A percentile compares a stretch with the other conserved stretches of the same genome.
Evolutionary conservation across 1,284 basidiomycete species (phyloP).

Genomic region (Microbotryum intermedium): DNA sequence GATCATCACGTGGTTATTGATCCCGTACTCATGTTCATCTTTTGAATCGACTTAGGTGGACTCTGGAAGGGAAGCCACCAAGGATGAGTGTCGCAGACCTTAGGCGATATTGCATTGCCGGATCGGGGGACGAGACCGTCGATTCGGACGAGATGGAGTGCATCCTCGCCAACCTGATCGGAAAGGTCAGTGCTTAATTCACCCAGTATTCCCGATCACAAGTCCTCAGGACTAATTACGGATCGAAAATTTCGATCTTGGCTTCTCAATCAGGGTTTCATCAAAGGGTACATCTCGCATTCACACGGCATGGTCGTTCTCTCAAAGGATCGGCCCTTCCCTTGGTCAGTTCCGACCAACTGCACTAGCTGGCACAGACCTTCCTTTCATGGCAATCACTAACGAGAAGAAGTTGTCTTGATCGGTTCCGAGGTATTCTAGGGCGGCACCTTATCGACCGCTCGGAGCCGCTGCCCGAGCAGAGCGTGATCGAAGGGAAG

Average conservation of each 20-base stretch:
- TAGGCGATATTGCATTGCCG: constrained; percentile 41
- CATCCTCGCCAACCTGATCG: constrained; percentile 86
- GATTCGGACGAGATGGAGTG: constrained; percentile 80
- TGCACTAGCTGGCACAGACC: background rate
- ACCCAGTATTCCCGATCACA: background rate
- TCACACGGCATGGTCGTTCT: constrained; percentile 87
- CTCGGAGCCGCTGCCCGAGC: background rate
- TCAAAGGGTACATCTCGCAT: constrained; percentile 93
- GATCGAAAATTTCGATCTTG: background rate
- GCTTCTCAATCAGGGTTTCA: constrained; percentile 51
- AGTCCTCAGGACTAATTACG: no score
- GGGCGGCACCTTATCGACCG: constrained; percentile 8
- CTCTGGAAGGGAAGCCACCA: constrained; percentile 58
- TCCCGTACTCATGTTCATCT: background rate
- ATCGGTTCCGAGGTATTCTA: no score
- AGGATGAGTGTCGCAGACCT: constrained; percentile 71
- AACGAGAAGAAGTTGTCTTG: background rate
- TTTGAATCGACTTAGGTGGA: constrained; percentile 53
- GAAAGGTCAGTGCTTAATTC: constrained; percentile 47
- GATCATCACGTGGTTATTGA: background rate
- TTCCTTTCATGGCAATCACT: background rate
- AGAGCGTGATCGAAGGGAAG: background rate
- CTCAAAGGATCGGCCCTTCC: constrained; percentile 72
- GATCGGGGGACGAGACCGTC: constrained; percentile 36
- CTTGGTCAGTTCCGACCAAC: constrained; percentile 40